Evolutionary conservation across 306 rosid species (phyloP), one percentile per base, ranked within the genome.

Genomic region (Arachis hypogaea): DNA sequence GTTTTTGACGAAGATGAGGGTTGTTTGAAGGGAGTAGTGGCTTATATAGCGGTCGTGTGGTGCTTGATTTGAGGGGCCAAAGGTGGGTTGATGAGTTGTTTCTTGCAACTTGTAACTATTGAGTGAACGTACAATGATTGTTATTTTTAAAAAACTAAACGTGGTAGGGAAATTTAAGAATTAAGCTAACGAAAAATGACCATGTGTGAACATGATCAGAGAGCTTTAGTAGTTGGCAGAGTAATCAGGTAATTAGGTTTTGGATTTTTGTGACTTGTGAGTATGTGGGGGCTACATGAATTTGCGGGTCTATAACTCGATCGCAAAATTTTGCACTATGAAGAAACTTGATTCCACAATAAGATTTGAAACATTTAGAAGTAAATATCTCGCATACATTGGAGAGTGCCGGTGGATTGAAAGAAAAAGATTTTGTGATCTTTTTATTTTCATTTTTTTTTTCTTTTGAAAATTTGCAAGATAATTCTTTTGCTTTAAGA

Each of bases 141-240:
- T 10, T 11, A 2, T 49, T 10, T 49, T 11, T 49, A 49, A 49
- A 56, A 50, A 50, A 9, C 1, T 9, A 59, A 36, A 18, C 9
- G 43, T 28, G 74, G 16, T 30, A 76, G 52, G 59, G 62, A 41
- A 5, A 46, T 33, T 33, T 33, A 33, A 33, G 38, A 38, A 59
- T 42, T 49, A 4, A 10, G 60, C 10, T 10, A 18, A 67, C 40
- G n/a, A 69, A 62, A 69, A 62, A 47, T 40, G 11, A 62, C 66
- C 82, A 84, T 82, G 86, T 76, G 82, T 71, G 68, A 5, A 66
- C 73, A 43, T 38, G 46, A 73, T 59, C 12, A 61, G 12, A 33
- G 38, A 33, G 38, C 38, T 33, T 33, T 33, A 78, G 62, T 76
- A 81, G 92, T 87, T 87, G 86, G 87, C 89, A 84, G 29, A 7